Percentiles rank a stretch among this genome's conserved stretches.
Conservation (phyloP, 768 basidiomycete genomes). For the Serendipita sp. region DNA sequence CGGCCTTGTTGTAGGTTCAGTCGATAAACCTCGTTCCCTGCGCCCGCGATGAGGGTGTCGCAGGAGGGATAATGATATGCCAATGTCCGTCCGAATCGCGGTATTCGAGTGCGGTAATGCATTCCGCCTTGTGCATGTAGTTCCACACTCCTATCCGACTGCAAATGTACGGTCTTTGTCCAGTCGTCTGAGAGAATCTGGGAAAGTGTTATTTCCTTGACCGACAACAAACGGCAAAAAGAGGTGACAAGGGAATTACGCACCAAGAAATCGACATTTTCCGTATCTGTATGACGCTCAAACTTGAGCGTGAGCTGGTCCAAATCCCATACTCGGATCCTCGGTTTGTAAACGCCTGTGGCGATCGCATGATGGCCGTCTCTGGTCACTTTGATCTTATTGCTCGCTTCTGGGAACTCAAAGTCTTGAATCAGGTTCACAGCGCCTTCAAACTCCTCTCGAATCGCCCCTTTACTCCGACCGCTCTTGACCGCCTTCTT, state of each 20-base stretch:
- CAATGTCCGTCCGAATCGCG: slow-evolving; percentile 79
- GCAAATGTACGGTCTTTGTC: slow-evolving; percentile 96
- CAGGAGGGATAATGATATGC: slow-evolving; percentile 92
- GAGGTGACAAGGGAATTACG: slow-evolving; percentile 37
- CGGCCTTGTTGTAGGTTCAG: slow-evolving; percentile 92
- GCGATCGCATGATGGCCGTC: slow-evolving; percentile 89
- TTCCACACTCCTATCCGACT: slow-evolving; percentile 88
- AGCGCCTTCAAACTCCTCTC: slow-evolving; percentile 67
- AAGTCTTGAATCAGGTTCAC: slow-evolving; percentile 91
- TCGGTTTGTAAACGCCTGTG: slow-evolving; percentile 95
- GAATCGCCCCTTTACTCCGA: slow-evolving; percentile 43
- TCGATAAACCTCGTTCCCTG: slow-evolving; percentile 79
- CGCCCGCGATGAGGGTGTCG: slow-evolving; percentile 71
- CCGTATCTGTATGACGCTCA: slow-evolving; percentile 87
- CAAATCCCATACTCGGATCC: slow-evolving; percentile 91
- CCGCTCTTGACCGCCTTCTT: slow-evolving; percentile 46
- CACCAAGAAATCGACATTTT: slow-evolving; percentile 97
- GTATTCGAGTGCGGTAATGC: slow-evolving; percentile 87
- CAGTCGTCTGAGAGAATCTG: slow-evolving; percentile 94
- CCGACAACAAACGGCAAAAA: slow-evolving; percentile 6
- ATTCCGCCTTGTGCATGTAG: slow-evolving; percentile 89
- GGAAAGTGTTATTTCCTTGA: not conserved
- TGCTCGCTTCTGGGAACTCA: slow-evolving; percentile 93
- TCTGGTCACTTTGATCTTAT: slow-evolving; percentile 73
- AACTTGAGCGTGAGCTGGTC: slow-evolving; percentile 87